Base-by-base conservation (phyloP, 495 filamentous ascomycete species). In the Haplographium delicatum region DNA sequence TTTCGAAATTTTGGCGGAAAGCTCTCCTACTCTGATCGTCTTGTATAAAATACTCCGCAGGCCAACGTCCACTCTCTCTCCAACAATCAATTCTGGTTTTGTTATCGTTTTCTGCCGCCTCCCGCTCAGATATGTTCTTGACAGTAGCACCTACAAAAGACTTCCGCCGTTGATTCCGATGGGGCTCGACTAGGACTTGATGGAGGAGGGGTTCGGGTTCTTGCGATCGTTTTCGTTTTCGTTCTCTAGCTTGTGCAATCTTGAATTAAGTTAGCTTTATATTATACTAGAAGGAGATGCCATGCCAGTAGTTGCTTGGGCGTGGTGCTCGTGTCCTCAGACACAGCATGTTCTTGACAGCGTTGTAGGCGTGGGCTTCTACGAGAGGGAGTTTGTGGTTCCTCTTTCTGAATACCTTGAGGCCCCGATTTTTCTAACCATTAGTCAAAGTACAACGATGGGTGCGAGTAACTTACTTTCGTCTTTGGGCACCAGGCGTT, bases 181-280 rank as follows among this genome's bases (percentile, higher is more conserved):
- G 28, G 35, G 26, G 9, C n/a, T 33, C 35, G 44, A 26, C n/a
- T 42, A 18, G 23, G n/a, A 44, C 28, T 20, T 23, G 35, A 20
- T 41, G 33, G 24, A 27, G n/a, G n/a, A n/a, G 28, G 15, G 41
- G 13, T 38, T 46, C 51, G 44, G 47, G 13, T 42, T 55, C 46
- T 44, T 55, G 52, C 20, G 50, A 53, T 53, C 41, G 40, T 35
- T 52, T 52, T 52, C 25, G 51, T 47, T 35, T 38, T 53, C 44
- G 28, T 53, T 31, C 44, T 40, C 25, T n/a, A 42, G 25, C 25
- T 39, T 56, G 55, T 44, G 44, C 54, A 55, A 53, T 47, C 38
- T 57, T 47, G 47, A 47, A 31, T 59, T 42, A 45, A 60, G 42
- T 60, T 56, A 63, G 59, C 53, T 50, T 52, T 56, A 44, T 49